These are phyloP conservation scores for Sporothrix brasiliensis DNA, from an alignment of 2,329 filamentous ascomycete genomes.

Conservation along the genomic window DNA sequence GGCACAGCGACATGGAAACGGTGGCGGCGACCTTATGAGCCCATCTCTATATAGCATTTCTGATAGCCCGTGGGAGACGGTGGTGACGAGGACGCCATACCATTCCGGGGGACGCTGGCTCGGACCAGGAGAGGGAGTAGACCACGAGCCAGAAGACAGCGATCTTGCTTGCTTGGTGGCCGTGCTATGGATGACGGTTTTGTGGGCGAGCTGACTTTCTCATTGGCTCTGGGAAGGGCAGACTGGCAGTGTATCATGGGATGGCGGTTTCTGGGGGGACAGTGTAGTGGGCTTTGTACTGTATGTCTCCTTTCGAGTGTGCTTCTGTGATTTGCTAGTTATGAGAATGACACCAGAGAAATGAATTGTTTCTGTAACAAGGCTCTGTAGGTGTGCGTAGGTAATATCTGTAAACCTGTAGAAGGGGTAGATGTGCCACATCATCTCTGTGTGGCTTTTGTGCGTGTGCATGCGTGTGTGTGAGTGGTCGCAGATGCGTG, in stretches of 20 bases:
- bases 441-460: neutral
- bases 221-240: conserved; percentile 22
- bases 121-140: neutral
- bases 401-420: neutral
- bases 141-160: neutral
- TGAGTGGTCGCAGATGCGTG: neutral
- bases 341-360: conserved; percentile 4
- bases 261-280: neutral
- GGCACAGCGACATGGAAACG: conserved; percentile 24
- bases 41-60: conserved; percentile 14
- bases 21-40: neutral
- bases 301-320: conserved; percentile 1
- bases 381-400: neutral
- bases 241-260: neutral
- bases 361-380: neutral
- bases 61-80: neutral
- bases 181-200: neutral
- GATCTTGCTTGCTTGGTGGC: neutral
- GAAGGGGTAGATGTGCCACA: neutral
- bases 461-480: neutral
- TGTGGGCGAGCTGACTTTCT: conserved; percentile 27
- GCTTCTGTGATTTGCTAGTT: neutral
- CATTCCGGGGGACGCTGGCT: neutral
- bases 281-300: conserved; percentile 14
- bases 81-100: conserved; percentile 1